These are phyloP conservation scores for Cyclostephanos tholiformis DNA, from an alignment of 108 stramenopile genomes.

Conservation along the genomic window DNA sequence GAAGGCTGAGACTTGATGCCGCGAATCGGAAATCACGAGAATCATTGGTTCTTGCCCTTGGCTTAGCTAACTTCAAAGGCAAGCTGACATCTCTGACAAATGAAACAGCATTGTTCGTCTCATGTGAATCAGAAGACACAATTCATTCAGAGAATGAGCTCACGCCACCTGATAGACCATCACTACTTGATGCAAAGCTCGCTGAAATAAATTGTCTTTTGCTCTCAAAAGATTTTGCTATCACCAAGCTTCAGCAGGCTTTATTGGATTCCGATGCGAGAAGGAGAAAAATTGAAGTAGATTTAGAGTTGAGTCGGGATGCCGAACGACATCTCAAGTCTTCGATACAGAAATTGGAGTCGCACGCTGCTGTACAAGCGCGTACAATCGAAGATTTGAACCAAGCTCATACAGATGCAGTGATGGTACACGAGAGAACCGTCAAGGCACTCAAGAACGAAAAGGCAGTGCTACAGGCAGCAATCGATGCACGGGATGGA, in stretches of 20 bases:
- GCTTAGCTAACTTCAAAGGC: slow-evolving; percentile 66
- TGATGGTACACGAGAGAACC: slow-evolving; percentile 54
- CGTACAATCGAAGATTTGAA: slow-evolving; percentile 18
- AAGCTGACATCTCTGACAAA: slow-evolving; percentile 46
- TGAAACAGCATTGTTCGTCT: slow-evolving; percentile 49
- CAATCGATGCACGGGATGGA: slow-evolving; percentile 77
- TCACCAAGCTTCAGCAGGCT: slow-evolving; percentile 38
- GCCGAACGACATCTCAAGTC: slow-evolving; percentile 12
- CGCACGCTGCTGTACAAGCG: slow-evolving; percentile 23
- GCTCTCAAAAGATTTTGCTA: slow-evolving; percentile 37
- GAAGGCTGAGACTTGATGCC: slow-evolving; percentile 50
- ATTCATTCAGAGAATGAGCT: slow-evolving; percentile 4
- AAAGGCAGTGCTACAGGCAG: slow-evolving; percentile 75
- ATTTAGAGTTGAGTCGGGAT: slow-evolving; percentile 19
- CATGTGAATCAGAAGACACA: slow-evolving; percentile 3
- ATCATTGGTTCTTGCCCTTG: slow-evolving; percentile 69
- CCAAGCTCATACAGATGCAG: slow-evolving; percentile 11
- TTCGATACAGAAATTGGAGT: slow-evolving; percentile 24
- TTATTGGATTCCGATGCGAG: slow-evolving; percentile 4
- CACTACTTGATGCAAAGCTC: slow-evolving; percentile 29
- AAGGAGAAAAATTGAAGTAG: slow-evolving; percentile 39
- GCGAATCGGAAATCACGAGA: slow-evolving; percentile 71
- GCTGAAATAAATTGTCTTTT: slow-evolving; percentile 56
- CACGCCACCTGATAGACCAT: slow-evolving; percentile 4
- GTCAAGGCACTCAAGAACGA: slow-evolving; percentile 71